Evolutionary conservation across 164 flowering plant species (phyloP), one percentile per base, ranked within the genome.

Genomic region (Malania oleifera): DNA sequence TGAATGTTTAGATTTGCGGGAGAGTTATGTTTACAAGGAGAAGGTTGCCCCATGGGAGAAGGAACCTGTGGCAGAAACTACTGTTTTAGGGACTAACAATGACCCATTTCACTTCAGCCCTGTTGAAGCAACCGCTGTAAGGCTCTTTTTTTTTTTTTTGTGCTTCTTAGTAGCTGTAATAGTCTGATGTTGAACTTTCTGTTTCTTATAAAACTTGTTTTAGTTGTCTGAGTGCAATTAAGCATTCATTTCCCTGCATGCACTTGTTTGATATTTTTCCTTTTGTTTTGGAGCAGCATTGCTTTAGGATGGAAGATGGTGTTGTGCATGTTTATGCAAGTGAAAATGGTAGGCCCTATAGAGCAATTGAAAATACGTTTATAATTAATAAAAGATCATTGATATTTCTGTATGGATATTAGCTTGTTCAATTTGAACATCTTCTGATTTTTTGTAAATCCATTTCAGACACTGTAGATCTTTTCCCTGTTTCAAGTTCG

Each of bases 271-370:
- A 53, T 55, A 44, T 24, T 24, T 41, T 48, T 51, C 26, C 27
- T 60, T 59, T 39, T 19, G 7, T 41, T 60, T 59, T 70, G 40
- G 51, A 38, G 60, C 84, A 87, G 95, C 96, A 87, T 66, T 57
- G 64, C 48, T 82, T 79, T 73, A 64, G 67, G 72, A 87, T 87
- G 91, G 87, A 85, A 65, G 91, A 87, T 60, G 96, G 96, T 40
- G 91, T 87, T 48, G 76, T 77, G 19, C 91, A 68, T 65, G 86
- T 87, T 47, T 85, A 85, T 75, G 79, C 86, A 29, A 79, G 70
- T 64, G 64, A 75, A 63, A 63, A 63, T 60, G 76, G 95, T 83
- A 66, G 73, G 82, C 20, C 56, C n/a, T 29, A 9, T 22, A 7
- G 10, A 45, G 2, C 29, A 41, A 10, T 46, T 27, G 26, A 26